Base-by-base conservation (phyloP, 169 alveolate genomes). In the Cryptosporidium sp. region DNA sequence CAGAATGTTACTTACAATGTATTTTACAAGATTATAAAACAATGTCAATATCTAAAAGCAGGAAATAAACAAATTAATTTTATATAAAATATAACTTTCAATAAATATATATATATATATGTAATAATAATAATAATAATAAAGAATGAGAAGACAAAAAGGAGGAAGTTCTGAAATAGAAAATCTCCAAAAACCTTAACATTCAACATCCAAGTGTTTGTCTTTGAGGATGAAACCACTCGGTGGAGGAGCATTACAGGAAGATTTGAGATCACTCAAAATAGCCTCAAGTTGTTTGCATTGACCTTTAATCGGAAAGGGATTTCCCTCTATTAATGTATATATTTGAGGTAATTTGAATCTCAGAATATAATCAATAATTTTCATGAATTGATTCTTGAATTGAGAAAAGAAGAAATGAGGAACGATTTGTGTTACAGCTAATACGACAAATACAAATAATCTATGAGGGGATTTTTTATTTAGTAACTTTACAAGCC, bases 1-100 rank as follows among this genome's bases (percentile, higher is more conserved):
- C 75, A 18, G 89, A 80, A 48, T 80, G 89, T 65, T 80, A 80
- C 68, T 48, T 80, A 33, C 89, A 80, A 42, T 80, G 89, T 33
- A 61, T 80, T 21, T 65, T 80, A 12, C 75, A 60, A 48, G 89
- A 80, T 65, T 80, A 80, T 39, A 80, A 80, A 35, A 80, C 56
- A 23, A 16, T 80, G n/a, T 48, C 89, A n/a, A 31, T 75, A 23
- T 51, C 42, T 31, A 10, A 71, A 31, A 9, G 45, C 35, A 33
- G 31, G 37, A 52, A 18, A 21, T 70, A 10, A 71, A 71, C 18
- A 16, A 56, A 56, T 56, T 56, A 56, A 60, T 31, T 3, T 60
- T 7, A 60, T 26, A 26, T 26, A 26, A 21, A 65, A 65, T 65
- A 65, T 65, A 65, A 65, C 44, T 29, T 31, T 62, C 9, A 33